phyloP scores from a whole-genome alignment of 805 yeast genomes.

The Saccharomyces kudriavzevii region DNA sequence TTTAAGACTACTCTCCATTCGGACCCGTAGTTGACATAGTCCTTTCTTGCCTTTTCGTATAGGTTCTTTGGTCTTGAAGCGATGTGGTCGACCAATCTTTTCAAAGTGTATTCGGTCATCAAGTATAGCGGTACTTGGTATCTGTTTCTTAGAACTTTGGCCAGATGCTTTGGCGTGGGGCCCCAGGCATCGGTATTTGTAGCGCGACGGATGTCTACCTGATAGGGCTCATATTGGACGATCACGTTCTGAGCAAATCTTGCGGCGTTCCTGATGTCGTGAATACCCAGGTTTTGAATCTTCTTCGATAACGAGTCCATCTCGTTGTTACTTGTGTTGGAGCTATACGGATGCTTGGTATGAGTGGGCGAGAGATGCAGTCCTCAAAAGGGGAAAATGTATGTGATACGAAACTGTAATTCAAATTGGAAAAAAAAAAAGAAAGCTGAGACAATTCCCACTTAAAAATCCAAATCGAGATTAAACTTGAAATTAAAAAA shows the following conservation, averaged over 20 bases:
- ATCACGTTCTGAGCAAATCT: constrained; percentile 34
- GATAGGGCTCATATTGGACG: constrained; percentile 33
- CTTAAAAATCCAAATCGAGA: neutral
- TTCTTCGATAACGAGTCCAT: constrained; percentile 31
- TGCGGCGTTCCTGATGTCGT: constrained; percentile 35
- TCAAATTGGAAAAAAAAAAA: too few species aligned
- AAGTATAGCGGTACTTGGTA: constrained; percentile 27
- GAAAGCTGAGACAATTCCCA: neutral
- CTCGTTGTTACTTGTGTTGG: neutral
- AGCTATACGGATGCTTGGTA: neutral
- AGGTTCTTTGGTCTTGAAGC: constrained; percentile 31
- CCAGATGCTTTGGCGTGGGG: constrained; percentile 39
- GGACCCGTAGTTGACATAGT: constrained; percentile 34
- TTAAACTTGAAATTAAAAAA: neutral
- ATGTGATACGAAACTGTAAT: too few species aligned
- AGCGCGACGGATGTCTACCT: constrained; percentile 35
- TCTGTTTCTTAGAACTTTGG: constrained; percentile 27
- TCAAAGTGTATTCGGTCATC: constrained; percentile 31
- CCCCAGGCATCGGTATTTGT: constrained; percentile 50
- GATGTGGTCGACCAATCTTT: constrained; percentile 31
- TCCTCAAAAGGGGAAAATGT: neutral
- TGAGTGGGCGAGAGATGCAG: neutral
- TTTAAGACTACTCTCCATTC: constrained; percentile 37
- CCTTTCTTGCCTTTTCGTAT: constrained; percentile 33
- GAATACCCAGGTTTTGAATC: constrained; percentile 31